Evolutionary conservation across 2,329 filamentous ascomycete genomes (phyloP), one percentile per base, ranked within the genome.

Genomic region (Fusarium sp.): DNA sequence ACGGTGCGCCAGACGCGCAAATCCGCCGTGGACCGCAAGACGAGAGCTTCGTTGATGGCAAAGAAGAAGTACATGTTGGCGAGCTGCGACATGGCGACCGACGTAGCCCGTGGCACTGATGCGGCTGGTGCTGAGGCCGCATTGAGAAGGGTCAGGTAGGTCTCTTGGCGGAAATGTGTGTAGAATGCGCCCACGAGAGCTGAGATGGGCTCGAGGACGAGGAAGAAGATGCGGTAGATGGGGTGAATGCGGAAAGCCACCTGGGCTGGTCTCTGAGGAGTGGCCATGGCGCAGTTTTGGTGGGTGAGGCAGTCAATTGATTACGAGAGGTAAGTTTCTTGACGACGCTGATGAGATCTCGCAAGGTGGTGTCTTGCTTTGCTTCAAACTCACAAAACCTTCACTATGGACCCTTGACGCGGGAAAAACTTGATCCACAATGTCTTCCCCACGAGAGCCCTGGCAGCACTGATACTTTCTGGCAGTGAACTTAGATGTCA

Each of bases 1-100:
- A 94, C 83, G 2, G 87, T 84, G 69, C 82, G 84, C 92, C 92
- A 95, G 59, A 95, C 92, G 24, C 84, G 83, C 34, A 90, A 75
- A 80, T 94, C 89, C 50, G 82, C 81, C 8, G 92, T 93, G 17
- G 87, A 84, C 42, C 93, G 89, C 68, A 95, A 84, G 14, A 95
- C 89, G 24, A 94, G 80, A 3, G 91, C 91, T 80, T 96, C 92
- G 80, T 92, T 93, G 74, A 95, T 80, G 57, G 91, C 88, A 78
- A 94, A 93, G 60, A 92, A 86, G 39, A 94, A 79, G 80, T 94
- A 95, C 66, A 94, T 83, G 79, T 94, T 94, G 43, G 91, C 91
- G 33, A 95, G 86, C 80, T 95, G 92, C 19, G 89, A 88, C 73
- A 94, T 83, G 40, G 89, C 88, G 61, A 94, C 88, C 11, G 87